Base-by-base conservation (phyloP, 192 early-diverging fungal species). In the Podila minutissima region DNA sequence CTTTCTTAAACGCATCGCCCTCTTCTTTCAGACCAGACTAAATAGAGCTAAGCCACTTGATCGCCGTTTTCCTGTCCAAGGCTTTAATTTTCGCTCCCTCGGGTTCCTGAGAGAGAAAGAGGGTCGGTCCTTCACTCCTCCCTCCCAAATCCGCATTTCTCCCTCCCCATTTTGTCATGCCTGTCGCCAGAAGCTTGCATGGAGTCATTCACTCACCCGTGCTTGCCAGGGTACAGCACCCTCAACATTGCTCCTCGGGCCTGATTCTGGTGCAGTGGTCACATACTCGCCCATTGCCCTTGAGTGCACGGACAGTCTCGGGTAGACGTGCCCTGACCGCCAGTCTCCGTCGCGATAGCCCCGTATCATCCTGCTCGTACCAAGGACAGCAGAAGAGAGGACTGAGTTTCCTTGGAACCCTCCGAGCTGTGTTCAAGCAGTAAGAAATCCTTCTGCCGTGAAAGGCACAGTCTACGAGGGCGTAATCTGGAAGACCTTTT, bases 331-430 rank as follows among this genome's bases (percentile, higher is more conserved):
- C 46, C 17, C 13, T 81, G 55, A 66, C 60, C 4, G 65, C 71
- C 5, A 57, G 66, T 69, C 67, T 73, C 22, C 70, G 77, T 31
- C 70, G 67, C 46, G 66, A 59, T 20, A 32, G 46, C 5, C 53
- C 37, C 33, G n/a, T 50, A 3, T 28, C 24, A 10, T 28, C 64
- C 38, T 79, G 70, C 50, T 32, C 32, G 31, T 71, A 63, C 24
- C 69, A 79, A 20, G 15, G 17, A 10, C 75, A 72, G n/a, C 75
- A 79, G 31, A 61, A 60, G 22, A 71, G 77, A 22, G 64, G 62
- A 26, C 59, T 81, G n/a, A 69, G 77, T 65, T 81, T 81, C 17
- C 26, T 81, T 58, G 77, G 77, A 0, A 81, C 77, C 5, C 67
- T 81, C 0, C 66, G 62, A 20, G 77, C 77, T 0, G 77, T 81